Evolutionary conservation across 2,329 filamentous ascomycete species (phyloP), one percentile per base, ranked within the genome.

Genomic region (Colletotrichum cordylinicola): DNA sequence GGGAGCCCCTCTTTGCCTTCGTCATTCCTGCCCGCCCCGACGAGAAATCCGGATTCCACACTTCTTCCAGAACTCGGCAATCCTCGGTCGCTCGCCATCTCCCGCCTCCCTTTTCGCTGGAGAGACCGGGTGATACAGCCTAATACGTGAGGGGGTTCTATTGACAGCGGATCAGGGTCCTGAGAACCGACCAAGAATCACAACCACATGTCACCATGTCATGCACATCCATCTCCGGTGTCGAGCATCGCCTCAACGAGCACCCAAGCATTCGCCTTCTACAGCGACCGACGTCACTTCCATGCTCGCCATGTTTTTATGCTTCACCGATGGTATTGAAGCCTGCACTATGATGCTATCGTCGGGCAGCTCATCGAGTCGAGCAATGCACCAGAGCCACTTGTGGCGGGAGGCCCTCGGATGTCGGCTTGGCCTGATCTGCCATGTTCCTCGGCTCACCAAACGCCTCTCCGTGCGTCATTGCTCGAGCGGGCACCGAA

Each of bases 41-140:
- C 27, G 8, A 29, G 29, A 55, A 75, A 75, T 72, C 62, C 69
- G 73, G 73, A 72, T 75, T 75, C 73, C 69, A 56, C 55, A 31
- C 48, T n/a, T 12, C 48, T 72, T 72, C 27, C 62, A 67, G 69
- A 75, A 55, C 21, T 35, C 68, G 52, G 68, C 55, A 62, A 61
- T 72, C 68, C 37, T 62, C 72, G 68, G 62, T 29, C 55, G 56
- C 66, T 73, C 72, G 37, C 66, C 66, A 10, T 43, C 66, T 31
- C 29, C 58, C 58, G n/a, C 58, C 58, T 33, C 31, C 29, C 33
- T 61, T 31, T 33, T 39, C 29, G 29, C 43, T 18, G 15, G 24
- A 43, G 61, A 15, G 16, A 24, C 15, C 24, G 24, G 35, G 31
- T 21, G n/a, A 64, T 24, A 70, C 39, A 48, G 16, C 10, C 71